These are phyloP conservation scores for Cyclotella baltica DNA, from an alignment of 108 stramenopile species.

Conservation along the genomic window DNA sequence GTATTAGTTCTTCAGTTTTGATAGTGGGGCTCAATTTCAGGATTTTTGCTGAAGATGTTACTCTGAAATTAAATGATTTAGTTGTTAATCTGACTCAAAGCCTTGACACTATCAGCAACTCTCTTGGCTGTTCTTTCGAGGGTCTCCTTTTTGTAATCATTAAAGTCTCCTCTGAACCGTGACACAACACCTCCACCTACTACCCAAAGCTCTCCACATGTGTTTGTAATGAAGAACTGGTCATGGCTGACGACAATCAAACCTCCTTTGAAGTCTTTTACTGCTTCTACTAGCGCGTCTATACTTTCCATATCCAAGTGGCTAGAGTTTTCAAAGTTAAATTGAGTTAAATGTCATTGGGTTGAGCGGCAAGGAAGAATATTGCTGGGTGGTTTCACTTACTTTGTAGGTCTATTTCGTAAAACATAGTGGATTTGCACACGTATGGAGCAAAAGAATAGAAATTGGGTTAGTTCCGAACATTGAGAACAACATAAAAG, in stretches of 20 bases:
- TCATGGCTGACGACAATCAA: conserved; percentile 96
- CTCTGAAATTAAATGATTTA: too few relatives aligned
- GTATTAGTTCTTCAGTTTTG: too few relatives aligned
- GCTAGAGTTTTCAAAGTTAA: conserved; percentile 62
- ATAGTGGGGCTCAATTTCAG: too few relatives aligned
- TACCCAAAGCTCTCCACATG: conserved; percentile 87
- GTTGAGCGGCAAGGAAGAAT: not conserved
- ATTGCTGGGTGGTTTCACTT: not conserved
- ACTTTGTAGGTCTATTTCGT: conserved; percentile 13
- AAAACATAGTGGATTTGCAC: too few relatives aligned
- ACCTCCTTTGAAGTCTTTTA: conserved; percentile 87
- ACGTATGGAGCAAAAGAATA: not conserved
- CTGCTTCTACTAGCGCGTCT: conserved; percentile 94
- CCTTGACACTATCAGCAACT: conserved; percentile 85
- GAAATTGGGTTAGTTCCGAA: not conserved
- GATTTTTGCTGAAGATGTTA: too few relatives aligned
- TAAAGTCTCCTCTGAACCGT: conserved; percentile 80
- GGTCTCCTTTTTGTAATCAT: conserved; percentile 85
- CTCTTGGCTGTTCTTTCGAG: conserved; percentile 78
- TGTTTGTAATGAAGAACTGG: conserved; percentile 86
- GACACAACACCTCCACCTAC: conserved; percentile 77
- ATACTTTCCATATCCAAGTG: conserved; percentile 98
- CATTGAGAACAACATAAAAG: too few relatives aligned
- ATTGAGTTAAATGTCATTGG: not conserved
- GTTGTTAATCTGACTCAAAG: conserved; percentile 65